A percentile compares a stretch with the other conserved stretches of the same genome.
These are phyloP conservation scores for Neoscytalidium dimidiatum DNA, from an alignment of 2,329 filamentous ascomycete species.

Conservation along the genomic window DNA sequence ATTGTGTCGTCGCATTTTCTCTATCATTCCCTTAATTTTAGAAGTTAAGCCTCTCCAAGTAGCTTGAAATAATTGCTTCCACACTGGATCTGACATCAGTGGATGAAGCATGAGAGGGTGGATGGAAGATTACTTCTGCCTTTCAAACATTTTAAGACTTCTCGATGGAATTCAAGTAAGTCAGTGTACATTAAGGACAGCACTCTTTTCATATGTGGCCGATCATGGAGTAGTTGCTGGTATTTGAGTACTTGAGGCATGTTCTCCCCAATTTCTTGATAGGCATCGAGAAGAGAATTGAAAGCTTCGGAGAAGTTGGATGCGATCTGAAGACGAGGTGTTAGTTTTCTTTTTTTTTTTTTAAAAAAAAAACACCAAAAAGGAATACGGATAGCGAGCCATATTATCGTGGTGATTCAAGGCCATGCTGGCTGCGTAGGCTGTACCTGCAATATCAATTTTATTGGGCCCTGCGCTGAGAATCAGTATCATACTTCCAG, in stretches of 20 bases:
- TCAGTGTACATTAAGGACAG: conserved; percentile 41
- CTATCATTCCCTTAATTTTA: conserved; percentile 23
- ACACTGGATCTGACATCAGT: conserved; percentile 22
- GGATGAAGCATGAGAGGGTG: neutral
- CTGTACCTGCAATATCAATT: conserved; percentile 35
- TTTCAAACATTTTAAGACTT: conserved; percentile 33
- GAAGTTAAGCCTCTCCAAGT: conserved; percentile 28
- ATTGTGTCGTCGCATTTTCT: conserved; percentile 23
- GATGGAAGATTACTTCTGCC: conserved; percentile 24
- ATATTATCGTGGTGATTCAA: too few relatives aligned
- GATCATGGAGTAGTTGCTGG: conserved; percentile 31
- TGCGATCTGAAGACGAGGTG: conserved; percentile 29
- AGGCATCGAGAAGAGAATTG: conserved; percentile 41
- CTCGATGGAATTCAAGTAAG: conserved; percentile 42
- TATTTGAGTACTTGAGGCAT: conserved; percentile 40
- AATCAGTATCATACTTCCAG: conserved; percentile 5
- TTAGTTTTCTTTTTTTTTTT: too few relatives aligned
- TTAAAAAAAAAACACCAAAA: too few relatives aligned
- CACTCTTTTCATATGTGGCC: conserved; percentile 32
- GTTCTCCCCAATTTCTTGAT: conserved; percentile 41
- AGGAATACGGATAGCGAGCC: too few relatives aligned
- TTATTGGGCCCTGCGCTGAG: conserved; percentile 32
- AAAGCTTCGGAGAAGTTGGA: conserved; percentile 37
- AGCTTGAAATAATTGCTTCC: conserved; percentile 29
- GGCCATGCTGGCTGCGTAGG: conserved; percentile 20